Evolutionary conservation across 352 stramenopile species (phyloP), one percentile per base, ranked within the genome.

Genomic region (Phytophthora melonis): DNA sequence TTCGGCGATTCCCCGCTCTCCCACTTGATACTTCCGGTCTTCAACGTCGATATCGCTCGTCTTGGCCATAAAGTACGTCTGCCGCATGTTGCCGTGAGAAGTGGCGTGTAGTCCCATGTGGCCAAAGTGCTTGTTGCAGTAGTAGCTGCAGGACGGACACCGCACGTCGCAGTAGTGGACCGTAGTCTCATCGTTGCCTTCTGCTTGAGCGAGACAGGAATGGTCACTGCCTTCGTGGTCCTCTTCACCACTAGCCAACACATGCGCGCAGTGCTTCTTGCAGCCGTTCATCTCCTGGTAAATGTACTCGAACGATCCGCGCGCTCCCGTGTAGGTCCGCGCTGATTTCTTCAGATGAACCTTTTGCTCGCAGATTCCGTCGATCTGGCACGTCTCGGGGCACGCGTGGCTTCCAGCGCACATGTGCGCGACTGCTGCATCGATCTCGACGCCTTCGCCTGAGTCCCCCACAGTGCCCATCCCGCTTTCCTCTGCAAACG

Each of bases 271-370:
- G 34, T 81, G 80, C 62, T 89, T 90, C 23, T 87, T 86, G 10
- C 60, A 70, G 8, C 83, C 85, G 52, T 92, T 92, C 87, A 93
- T 92, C 49, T 92, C 87, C 47, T 93, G 79, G 14, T 77, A 83
- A 13, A 81, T 81, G 60, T 91, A 92, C 43, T 86, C 68, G 32
- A 93, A 92, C 3, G 75, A 76, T 1, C 78, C 77, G 7, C 81
- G 80, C 13, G 54, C 70, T 9, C 83, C 87, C 3, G 62, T 56
- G 61, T 89, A 92, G 19, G 67, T 91, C 49, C 82, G 82, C 18
- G 79, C 58, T 2, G 75, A 83, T 47, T 88, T 76, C 56, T 89
- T 88, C 27, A 90, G 53, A 21, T 87, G 72, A 63, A 92, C 80
- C 9, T 92, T 83, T 39, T 90, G 74, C 16, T 88, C 75, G 34